Conservation (phyloP, 2,329 filamentous ascomycete species). For the Sclerotinia sclerotiorum region DNA sequence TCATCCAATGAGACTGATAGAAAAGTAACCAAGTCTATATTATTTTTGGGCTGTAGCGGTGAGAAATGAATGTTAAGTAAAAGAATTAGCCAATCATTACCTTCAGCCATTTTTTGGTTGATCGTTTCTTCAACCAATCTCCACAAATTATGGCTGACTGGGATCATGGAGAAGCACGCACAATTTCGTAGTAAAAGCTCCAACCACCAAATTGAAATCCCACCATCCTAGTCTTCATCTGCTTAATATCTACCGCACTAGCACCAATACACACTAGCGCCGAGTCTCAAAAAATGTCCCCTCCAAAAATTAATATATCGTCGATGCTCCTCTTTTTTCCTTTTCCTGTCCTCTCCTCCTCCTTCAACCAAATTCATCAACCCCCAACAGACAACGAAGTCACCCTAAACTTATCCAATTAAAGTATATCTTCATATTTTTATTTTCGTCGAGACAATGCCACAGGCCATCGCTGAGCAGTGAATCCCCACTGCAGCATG, state of each 20-base stretch:
- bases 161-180: neutral
- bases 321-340: slow-evolving; percentile 3
- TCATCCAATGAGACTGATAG: no score
- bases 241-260: neutral
- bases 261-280: slow-evolving; percentile 2
- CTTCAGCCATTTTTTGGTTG: neutral
- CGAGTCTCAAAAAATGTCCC: slow-evolving; percentile 14
- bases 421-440: slow-evolving; percentile 28
- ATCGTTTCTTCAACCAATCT: neutral
- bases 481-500: slow-evolving; percentile 82
- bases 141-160: neutral
- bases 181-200: neutral
- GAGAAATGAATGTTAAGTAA: neutral
- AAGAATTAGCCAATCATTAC: neutral
- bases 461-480: slow-evolving; percentile 83
- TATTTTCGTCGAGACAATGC: slow-evolving; percentile 73
- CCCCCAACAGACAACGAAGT: slow-evolving; percentile 63
- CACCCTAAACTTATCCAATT: slow-evolving; percentile 49
- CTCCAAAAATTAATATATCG: slow-evolving; percentile 30
- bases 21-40: neutral
- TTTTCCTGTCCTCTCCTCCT: slow-evolving; percentile 28
- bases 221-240: neutral
- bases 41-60: neutral
- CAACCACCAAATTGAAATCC: neutral
- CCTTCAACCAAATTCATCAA: slow-evolving; percentile 26